phyloP scores from a whole-genome alignment of 768 basidiomycete genomes.

The Auricularia sp. region DNA sequence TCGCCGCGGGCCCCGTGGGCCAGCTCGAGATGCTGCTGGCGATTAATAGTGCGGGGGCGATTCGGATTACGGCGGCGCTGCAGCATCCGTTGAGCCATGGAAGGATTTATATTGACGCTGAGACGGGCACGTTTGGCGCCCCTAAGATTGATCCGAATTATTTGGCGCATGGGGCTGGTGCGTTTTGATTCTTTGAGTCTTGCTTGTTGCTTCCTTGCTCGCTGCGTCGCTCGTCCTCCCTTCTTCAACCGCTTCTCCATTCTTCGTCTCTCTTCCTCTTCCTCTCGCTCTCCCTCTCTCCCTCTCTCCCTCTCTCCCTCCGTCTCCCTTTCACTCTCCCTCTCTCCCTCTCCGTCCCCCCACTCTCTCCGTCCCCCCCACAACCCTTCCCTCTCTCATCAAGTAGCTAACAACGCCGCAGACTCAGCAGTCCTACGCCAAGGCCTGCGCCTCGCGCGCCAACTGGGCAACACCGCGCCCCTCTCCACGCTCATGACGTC shows the following conservation, averaged over 20 bases:
- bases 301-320: too few species aligned
- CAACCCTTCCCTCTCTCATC: too few species aligned
- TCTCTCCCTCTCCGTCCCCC: too few species aligned
- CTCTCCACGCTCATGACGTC: conserved; percentile 30
- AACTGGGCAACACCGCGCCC: conserved; percentile 41
- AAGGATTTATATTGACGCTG: conserved; percentile 45
- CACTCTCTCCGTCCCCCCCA: too few species aligned
- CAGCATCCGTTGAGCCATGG: conserved; percentile 60
- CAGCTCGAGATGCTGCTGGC: conserved; percentile 47
- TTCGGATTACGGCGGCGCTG: conserved; percentile 53
- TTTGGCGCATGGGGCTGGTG: conserved; percentile 44
- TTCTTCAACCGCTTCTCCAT: background rate
- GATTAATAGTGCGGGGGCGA: conserved; percentile 19
- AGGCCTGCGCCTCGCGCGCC: conserved; percentile 51
- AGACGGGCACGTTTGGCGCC: conserved; percentile 42
- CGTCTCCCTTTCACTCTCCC: too few species aligned
- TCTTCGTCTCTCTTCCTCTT: too few species aligned
- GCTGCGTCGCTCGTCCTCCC: too few species aligned
- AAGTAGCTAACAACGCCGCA: conserved; percentile 3
- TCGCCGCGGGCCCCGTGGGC: conserved; percentile 31
- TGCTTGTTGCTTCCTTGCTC: background rate
- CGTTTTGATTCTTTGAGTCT: conserved; percentile 7
- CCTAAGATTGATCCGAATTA: conserved; percentile 61
- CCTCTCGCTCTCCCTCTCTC: too few species aligned
- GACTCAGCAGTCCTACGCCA: conserved; percentile 43